phyloP scores from a whole-genome alignment of 2,329 filamentous ascomycete genomes.

The Scorias spongiosa region DNA sequence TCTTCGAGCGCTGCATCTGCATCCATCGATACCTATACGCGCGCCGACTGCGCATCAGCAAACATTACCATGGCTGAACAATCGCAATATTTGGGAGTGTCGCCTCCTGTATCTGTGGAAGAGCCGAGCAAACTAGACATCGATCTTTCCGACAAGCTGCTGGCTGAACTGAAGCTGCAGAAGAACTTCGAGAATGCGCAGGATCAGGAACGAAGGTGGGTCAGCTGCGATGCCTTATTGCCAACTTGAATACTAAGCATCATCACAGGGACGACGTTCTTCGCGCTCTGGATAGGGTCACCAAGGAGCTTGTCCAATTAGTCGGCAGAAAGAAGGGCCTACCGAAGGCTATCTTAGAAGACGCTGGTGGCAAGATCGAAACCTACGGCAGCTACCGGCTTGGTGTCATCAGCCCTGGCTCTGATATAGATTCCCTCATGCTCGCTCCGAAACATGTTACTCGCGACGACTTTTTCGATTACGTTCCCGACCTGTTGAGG shows the following conservation, averaged over 20 bases:
- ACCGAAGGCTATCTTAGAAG: slow-evolving; percentile 62
- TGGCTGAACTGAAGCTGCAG: slow-evolving; percentile 72
- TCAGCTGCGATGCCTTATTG: background rate
- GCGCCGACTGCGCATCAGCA: background rate
- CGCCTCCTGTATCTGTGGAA: slow-evolving; percentile 63
- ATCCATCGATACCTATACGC: background rate
- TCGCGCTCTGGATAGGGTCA: slow-evolving; percentile 59
- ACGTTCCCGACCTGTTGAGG: slow-evolving; percentile 68
- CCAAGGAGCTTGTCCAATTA: slow-evolving; percentile 71
- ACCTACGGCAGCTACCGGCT: slow-evolving; percentile 92
- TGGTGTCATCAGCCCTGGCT: slow-evolving; percentile 86
- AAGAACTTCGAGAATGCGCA: slow-evolving; percentile 80
- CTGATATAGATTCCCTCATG: slow-evolving; percentile 93
- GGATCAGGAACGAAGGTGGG: slow-evolving; percentile 69
- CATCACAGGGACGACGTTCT: slow-evolving; percentile 52
- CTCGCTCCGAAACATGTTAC: slow-evolving; percentile 80
- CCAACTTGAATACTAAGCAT: slow-evolving; percentile 7
- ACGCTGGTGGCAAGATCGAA: slow-evolving; percentile 82
- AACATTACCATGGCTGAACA: slow-evolving; percentile 3
- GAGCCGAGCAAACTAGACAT: slow-evolving; percentile 67
- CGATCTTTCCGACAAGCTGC: slow-evolving; percentile 59
- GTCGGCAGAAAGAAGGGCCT: slow-evolving; percentile 62
- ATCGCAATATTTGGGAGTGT: slow-evolving; percentile 52
- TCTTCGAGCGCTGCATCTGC: background rate
- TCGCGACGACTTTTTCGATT: slow-evolving; percentile 79